phyloP scores from a whole-genome alignment of 352 stramenopile species.

The Globisporangium perplexum region DNA sequence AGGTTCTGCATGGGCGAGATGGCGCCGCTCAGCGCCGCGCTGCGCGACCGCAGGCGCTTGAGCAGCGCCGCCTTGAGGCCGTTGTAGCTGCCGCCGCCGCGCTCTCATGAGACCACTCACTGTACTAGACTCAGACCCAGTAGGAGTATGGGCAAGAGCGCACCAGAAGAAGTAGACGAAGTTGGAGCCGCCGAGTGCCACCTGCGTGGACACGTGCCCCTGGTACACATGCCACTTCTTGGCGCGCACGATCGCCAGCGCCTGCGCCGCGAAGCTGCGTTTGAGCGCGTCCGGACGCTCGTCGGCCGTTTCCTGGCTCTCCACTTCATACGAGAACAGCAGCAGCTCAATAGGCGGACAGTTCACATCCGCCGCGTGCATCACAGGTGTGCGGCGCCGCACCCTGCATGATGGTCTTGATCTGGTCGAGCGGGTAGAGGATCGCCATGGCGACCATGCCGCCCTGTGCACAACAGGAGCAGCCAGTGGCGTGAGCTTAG shows the following conservation, averaged over 20 bases:
- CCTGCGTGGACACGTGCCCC: constrained; percentile 68
- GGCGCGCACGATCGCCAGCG: constrained; percentile 41
- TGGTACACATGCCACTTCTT: constrained; percentile 77
- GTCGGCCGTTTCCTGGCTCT: neutral
- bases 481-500: neutral
- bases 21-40: constrained; percentile 23
- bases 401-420: constrained; percentile 85
- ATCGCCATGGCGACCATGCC: constrained; percentile 73
- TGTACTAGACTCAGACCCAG: too few relatives aligned
- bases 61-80: constrained; percentile 59
- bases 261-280: constrained; percentile 33
- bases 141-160: constrained; percentile 1
- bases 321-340: neutral
- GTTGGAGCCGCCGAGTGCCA: constrained; percentile 73
- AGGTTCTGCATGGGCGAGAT: constrained; percentile 59
- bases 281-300: constrained; percentile 8
- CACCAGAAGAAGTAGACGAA: constrained; percentile 90
- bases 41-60: constrained; percentile 43
- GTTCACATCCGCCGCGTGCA: too few relatives aligned
- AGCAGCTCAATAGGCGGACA: too few relatives aligned
- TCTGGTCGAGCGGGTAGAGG: constrained; percentile 83
- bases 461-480: constrained; percentile 20
- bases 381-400: too few relatives aligned
- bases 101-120: too few relatives aligned
- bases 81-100: constrained; percentile 48